phyloP scores from a whole-genome alignment of 176 grass and related monocot species.

The Thinopyrum elongatum region DNA sequence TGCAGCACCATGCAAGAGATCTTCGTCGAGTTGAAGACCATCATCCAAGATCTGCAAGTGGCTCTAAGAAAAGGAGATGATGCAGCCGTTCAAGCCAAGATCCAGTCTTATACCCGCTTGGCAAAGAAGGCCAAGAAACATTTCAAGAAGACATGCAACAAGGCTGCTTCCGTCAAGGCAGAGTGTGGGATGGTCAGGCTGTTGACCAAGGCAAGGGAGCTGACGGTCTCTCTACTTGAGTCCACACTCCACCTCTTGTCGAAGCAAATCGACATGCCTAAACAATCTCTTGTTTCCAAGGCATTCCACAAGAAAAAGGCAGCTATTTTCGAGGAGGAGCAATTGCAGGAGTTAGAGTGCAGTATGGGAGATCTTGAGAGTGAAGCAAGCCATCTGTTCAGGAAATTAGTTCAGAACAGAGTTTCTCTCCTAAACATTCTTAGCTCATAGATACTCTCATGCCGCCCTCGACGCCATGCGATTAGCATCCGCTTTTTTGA shows the following conservation, averaged over 20 bases:
- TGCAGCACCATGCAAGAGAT: too few species aligned
- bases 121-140: constrained; percentile 33
- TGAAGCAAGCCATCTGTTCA: constrained; percentile 13
- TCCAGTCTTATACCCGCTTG: constrained; percentile 10
- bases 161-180: background rate
- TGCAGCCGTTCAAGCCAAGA: constrained; percentile 3
- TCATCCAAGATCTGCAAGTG: constrained; percentile 26
- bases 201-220: constrained; percentile 25
- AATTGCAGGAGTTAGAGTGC: constrained; percentile 31
- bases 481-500: constrained; percentile 37
- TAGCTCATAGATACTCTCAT: constrained; percentile 20
- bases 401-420: constrained; percentile 31
- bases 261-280: constrained; percentile 26
- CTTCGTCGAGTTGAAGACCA: background rate
- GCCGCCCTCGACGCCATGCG: background rate
- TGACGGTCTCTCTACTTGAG: constrained; percentile 33
- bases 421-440: constrained; percentile 42
- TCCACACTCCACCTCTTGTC: constrained; percentile 16
- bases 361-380: constrained; percentile 36
- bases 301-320: constrained; percentile 31
- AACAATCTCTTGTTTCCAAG: constrained; percentile 27
- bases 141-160: constrained; percentile 25
- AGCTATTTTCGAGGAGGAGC: constrained; percentile 20
- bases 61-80: constrained; percentile 37
- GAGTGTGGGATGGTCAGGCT: background rate